phyloP scores from a whole-genome alignment of 2,329 filamentous ascomycete genomes.

The Pestalotiopsis sp. region DNA sequence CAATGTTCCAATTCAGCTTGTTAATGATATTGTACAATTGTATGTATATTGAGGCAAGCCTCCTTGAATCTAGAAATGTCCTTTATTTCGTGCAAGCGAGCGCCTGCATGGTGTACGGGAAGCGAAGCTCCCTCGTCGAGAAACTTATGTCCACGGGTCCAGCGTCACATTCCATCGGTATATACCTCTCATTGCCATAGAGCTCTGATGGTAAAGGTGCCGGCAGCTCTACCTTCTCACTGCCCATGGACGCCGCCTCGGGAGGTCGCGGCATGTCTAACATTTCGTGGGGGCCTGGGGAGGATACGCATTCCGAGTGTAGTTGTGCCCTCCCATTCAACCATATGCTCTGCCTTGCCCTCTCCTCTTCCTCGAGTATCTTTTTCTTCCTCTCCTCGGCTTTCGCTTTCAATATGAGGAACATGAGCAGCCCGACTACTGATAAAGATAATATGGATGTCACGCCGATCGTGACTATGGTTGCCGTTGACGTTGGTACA shows the following conservation, averaged over 20 bases:
- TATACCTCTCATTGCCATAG: neutral
- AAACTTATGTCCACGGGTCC: neutral
- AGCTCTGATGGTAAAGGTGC: neutral
- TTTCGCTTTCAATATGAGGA: neutral
- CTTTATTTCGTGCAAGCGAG: neutral
- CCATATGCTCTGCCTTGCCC: neutral
- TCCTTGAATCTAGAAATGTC: neutral
- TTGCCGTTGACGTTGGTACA: neutral
- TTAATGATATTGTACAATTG: too few species aligned
- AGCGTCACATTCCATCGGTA: neutral
- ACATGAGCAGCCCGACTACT: neutral
- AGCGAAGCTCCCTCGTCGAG: neutral
- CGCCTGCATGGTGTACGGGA: neutral
- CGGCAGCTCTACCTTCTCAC: neutral
- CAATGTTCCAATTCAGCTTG: too few species aligned
- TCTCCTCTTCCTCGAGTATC: neutral
- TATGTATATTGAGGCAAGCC: too few species aligned
- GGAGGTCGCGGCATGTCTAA: neutral
- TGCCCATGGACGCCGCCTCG: neutral
- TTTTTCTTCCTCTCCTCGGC: neutral
- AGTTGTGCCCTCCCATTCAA: neutral
- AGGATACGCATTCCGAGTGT: neutral
- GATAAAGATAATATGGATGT: neutral
- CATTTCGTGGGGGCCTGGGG: neutral
- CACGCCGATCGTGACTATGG: neutral